Evolutionary conservation across 257 asterid genomes (phyloP).

Genomic region (Solanum sparsipilum): DNA sequence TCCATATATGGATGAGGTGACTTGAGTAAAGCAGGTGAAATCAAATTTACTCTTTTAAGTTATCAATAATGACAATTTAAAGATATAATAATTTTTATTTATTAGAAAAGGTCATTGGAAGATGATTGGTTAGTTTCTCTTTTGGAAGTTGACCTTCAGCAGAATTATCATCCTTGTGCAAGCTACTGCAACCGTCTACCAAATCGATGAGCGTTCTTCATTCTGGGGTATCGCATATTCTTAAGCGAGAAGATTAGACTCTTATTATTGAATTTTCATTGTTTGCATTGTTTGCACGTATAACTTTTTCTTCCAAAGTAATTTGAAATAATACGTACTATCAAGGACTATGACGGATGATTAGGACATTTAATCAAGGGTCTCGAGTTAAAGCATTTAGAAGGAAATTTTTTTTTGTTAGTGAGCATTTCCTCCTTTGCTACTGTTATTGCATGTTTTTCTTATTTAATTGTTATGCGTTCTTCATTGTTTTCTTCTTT

Average conservation of each 20-base stretch:
- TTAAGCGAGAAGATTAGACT: no score
- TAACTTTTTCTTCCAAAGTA: neutral
- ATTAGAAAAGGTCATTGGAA: neutral
- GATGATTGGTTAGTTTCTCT: neutral
- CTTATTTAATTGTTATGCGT: no score
- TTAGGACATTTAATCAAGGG: neutral
- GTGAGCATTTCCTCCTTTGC: neutral
- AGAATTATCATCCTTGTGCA: no score
- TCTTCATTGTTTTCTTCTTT: no score
- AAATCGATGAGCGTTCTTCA: no score
- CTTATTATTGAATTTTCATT: no score
- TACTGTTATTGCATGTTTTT: no score
- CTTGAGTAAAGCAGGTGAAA: neutral
- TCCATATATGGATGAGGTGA: neutral
- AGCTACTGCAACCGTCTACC: neutral
- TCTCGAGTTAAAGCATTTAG: neutral
- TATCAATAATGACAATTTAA: neutral
- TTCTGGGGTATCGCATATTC: no score
- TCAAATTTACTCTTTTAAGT: neutral
- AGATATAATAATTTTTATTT: neutral
- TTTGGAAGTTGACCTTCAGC: neutral
- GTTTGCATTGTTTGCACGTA: rapidly evolving
- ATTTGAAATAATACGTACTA: neutral
- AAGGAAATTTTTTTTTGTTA: neutral
- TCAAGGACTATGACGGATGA: neutral